These are phyloP conservation scores for Plenodomus biglobosus DNA, from an alignment of 2,329 filamentous ascomycete species.

Conservation along the genomic window DNA sequence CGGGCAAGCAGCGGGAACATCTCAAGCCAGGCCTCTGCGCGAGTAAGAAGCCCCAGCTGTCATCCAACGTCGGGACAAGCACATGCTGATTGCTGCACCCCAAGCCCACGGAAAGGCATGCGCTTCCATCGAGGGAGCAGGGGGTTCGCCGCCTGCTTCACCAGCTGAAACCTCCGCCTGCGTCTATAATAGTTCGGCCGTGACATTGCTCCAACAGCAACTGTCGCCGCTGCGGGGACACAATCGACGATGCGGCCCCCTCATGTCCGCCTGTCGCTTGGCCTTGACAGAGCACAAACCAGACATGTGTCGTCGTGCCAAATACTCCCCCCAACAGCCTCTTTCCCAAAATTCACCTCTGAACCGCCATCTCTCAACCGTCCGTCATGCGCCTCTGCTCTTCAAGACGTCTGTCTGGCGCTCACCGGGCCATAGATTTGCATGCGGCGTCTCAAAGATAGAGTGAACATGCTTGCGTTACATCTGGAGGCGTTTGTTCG, in stretches of 20 bases:
- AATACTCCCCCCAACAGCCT: background rate
- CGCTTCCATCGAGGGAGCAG: background rate
- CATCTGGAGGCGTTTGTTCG: background rate
- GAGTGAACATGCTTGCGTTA: background rate
- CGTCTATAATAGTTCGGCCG: background rate
- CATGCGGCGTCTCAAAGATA: too few species aligned
- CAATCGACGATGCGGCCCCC: too few species aligned
- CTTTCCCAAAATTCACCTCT: too few species aligned
- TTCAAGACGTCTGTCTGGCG: too few species aligned
- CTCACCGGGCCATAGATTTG: too few species aligned
- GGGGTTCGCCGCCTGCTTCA: background rate
- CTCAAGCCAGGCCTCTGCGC: background rate
- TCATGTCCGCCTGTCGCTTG: too few species aligned
- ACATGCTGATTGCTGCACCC: background rate
- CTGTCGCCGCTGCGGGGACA: too few species aligned
- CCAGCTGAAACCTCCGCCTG: background rate
- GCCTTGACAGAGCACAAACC: too few species aligned
- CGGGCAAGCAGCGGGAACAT: conserved; percentile 8
- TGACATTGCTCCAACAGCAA: background rate
- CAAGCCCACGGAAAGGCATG: background rate
- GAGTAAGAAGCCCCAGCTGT: too few species aligned
- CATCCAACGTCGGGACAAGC: background rate
- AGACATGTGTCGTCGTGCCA: background rate
- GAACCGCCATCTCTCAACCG: too few species aligned
- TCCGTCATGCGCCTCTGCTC: too few species aligned